Base-by-base conservation (phyloP, 805 yeast species). In the Candida sphagnicola region DNA sequence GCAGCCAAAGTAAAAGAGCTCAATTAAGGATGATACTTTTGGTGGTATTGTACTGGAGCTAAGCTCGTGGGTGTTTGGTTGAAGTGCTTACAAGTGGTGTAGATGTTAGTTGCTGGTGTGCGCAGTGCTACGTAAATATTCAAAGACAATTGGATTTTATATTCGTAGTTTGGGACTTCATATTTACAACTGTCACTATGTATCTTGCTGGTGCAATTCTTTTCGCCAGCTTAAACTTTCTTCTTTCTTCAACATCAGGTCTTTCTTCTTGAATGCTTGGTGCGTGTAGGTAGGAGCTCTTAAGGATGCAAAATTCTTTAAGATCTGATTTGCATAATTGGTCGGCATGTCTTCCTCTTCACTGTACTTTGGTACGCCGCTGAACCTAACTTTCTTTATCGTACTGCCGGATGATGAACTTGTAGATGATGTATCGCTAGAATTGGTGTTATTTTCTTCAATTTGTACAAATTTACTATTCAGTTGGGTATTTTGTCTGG, bases 311-410 rank as follows among this genome's bases (percentile, higher is more conserved):
- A 69, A 69, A 46, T 66, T 62, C 48, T 59, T 62, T 21, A 69
- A 45, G 11, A 69, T 60, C 16, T 55, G 51, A 38, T 55, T 56
- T 3, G 70, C 51, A 37, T 64, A 65, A 31, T 53, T 56, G 8
- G 77, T 62, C 1, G 81, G 81, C 0, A 75, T 77, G 54, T 77
- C 82, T 50, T 77, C 82, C 5, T 68, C 75, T 24, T 69, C 76
- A 2, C 68, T 50, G 40, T 74, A 77, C 36, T 66, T 73, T 1
- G 75, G 66, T 4, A 77, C 80, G 0, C 80, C 81, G 4, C 59
- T 58, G 44, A 77, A 77, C 23, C 82, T 51, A 8, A 77, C 81
- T 44, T 61, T 73, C 44, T 74, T 75, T 2, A 55, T 37, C 5
- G 34, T 8, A 13, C 35, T 33, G 40, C 46, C 47, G 25, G 26